A percentile compares a stretch with the other conserved stretches of the same genome.
Conservation (phyloP, 768 basidiomycete genomes). For the Mycena kentingensis region DNA sequence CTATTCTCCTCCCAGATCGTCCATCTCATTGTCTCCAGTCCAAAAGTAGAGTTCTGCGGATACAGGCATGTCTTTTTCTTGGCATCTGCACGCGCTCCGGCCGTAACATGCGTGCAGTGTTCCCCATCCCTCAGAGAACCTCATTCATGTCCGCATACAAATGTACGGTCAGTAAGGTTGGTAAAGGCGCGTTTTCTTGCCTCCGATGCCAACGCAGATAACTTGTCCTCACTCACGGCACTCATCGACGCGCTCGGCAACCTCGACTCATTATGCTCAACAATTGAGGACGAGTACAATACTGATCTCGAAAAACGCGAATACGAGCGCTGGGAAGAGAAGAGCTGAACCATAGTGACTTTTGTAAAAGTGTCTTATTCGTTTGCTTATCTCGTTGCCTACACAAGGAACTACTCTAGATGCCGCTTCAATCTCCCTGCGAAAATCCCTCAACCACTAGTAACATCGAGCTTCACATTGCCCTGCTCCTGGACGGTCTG, state of each 20-base stretch:
- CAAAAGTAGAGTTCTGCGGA: conserved; percentile 97
- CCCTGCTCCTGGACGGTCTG: too few species aligned
- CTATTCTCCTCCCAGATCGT: conserved; percentile 4
- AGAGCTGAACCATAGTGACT: conserved; percentile 41
- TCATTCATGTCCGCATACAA: conserved; percentile 96
- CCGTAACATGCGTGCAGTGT: conserved; percentile 2
- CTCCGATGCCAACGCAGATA: conserved; percentile 52
- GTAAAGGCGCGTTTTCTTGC: not conserved
- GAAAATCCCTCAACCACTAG: too few species aligned
- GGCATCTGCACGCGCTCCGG: conserved; percentile 6
- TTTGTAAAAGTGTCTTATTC: not conserved
- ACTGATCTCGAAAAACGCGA: conserved; percentile 53
- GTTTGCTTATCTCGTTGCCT: too few species aligned
- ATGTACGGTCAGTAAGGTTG: conserved; percentile 83
- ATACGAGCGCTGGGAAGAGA: conserved; percentile 72
- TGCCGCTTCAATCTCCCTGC: too few species aligned
- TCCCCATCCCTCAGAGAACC: conserved; percentile 90
- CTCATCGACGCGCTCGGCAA: conserved; percentile 75
- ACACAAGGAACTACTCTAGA: too few species aligned
- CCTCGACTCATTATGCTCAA: conserved; percentile 73
- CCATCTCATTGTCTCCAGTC: conserved; percentile 47
- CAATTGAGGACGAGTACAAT: conserved; percentile 70
- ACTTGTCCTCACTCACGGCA: conserved; percentile 81
- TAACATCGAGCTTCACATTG: too few species aligned
- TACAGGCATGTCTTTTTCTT: conserved; percentile 60